A percentile compares a stretch with the other conserved stretches of the same genome.
These are phyloP conservation scores for Fusarium tuaranense DNA, from an alignment of 2,329 filamentous ascomycete species.

Conservation along the genomic window DNA sequence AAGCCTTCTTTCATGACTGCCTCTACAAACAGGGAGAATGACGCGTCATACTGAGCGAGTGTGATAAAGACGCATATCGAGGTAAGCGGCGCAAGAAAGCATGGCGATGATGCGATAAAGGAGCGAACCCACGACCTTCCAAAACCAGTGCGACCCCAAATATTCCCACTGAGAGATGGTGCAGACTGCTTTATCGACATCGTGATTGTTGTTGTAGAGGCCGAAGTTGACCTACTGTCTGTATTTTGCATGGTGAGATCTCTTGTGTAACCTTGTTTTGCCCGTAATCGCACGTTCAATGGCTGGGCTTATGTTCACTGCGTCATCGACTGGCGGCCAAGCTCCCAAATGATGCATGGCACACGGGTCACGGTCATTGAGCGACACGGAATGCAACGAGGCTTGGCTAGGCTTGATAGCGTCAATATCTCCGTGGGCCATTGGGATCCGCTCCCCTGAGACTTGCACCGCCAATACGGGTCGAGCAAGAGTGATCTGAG, in stretches of 20 bases:
- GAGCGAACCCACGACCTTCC: conserved; percentile 40
- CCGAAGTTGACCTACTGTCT: background rate
- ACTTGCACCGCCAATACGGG: background rate
- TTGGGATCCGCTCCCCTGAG: background rate
- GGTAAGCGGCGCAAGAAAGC: conserved; percentile 38
- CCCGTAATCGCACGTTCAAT: background rate
- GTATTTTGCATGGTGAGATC: background rate
- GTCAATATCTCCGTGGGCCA: background rate
- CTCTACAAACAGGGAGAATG: conserved; percentile 18
- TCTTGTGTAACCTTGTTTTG: background rate
- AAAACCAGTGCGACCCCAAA: conserved; percentile 42
- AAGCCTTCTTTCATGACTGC: conserved; percentile 25
- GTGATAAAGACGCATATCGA: conserved; percentile 42
- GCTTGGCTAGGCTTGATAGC: background rate
- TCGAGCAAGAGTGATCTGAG: background rate
- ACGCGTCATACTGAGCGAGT: conserved; percentile 36
- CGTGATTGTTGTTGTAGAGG: conserved; percentile 12
- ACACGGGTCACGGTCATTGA: background rate
- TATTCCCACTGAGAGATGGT: background rate
- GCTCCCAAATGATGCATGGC: background rate
- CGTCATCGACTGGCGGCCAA: background rate
- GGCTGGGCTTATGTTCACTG: background rate
- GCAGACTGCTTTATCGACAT: background rate
- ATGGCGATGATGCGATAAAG: conserved; percentile 38
- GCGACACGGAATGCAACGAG: background rate